Evolutionary conservation across 441 rosid genomes (phyloP).

Genomic region (Theobroma grandiflorum): DNA sequence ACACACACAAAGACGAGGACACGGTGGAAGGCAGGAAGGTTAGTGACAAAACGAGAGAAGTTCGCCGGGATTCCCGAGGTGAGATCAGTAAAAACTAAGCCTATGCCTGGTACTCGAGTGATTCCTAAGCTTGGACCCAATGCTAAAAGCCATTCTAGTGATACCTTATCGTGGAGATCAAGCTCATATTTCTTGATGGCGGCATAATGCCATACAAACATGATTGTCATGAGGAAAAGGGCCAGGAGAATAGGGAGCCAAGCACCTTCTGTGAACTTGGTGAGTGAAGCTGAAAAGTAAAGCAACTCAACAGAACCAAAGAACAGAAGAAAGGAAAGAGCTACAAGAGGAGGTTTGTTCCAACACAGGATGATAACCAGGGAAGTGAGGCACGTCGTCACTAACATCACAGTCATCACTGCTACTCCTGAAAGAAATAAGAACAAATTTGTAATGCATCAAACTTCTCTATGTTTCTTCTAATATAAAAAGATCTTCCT

Average conservation of each 20-base stretch:
- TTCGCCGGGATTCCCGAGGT: slow-evolving; percentile 93
- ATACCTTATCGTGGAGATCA: slow-evolving; percentile 93
- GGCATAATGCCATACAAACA: slow-evolving; percentile 96
- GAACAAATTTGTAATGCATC: slow-evolving; percentile 9
- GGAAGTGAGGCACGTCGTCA: slow-evolving; percentile 91
- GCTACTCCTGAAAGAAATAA: slow-evolving; percentile 75
- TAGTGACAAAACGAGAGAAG: slow-evolving; percentile 95
- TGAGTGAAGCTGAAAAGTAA: slow-evolving; percentile 95
- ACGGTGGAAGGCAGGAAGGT: slow-evolving; percentile 98
- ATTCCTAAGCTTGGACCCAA: slow-evolving; percentile 94
- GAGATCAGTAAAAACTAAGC: slow-evolving; percentile 88
- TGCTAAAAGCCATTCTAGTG: slow-evolving; percentile 93
- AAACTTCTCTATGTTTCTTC: neutral
- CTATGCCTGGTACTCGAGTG: slow-evolving; percentile 91
- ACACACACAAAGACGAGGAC: slow-evolving; percentile 89
- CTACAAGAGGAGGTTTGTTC: slow-evolving; percentile 85
- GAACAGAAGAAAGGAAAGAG: slow-evolving; percentile 76
- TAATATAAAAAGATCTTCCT: neutral
- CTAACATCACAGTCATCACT: slow-evolving; percentile 97
- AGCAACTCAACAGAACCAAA: slow-evolving; percentile 89
- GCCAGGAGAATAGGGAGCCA: slow-evolving; percentile 98
- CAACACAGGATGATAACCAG: slow-evolving; percentile 89
- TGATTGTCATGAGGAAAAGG: slow-evolving; percentile 77
- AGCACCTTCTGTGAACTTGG: slow-evolving; percentile 94
- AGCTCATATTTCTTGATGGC: slow-evolving; percentile 89